Base-by-base conservation (phyloP, 148 eudicot species). In the Rhododendron vialii region DNA sequence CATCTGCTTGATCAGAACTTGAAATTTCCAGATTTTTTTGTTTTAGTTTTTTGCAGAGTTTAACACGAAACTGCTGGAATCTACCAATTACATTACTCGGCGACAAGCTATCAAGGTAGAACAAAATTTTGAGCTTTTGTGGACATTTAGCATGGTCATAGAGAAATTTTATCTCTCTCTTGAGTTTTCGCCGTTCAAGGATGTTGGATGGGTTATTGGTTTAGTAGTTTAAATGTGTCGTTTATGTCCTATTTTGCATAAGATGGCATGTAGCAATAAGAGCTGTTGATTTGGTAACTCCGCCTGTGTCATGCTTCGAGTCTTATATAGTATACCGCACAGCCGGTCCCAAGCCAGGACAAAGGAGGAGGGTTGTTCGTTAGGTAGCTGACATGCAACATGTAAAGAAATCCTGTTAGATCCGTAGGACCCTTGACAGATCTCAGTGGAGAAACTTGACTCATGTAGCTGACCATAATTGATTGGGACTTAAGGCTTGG, bases 91-190 rank as follows among this genome's bases (percentile, higher is more conserved):
- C 83, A 95, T 95, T 59, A 95, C 98, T 81, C 89, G 98, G 87
- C 91, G 98, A 83, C 96, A 94, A 88, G 98, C 95, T 63, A 86
- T 95, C 80, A 95, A 94, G 98, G 98, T 94, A 90, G 65, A 78
- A 36, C 9, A 4, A 61, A 65, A 26, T 81, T 14, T 20, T 77
- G 12, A 22, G 47, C n/a, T 74, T 30, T 33, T n/a, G 50, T 5
- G 9, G 75, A 59, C 36, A 33, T 53, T 35, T 9, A 22, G 77
- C 30, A 85, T 80, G 63, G 9, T 51, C n/a, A 15, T 77, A 59
- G n/a, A n/a, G 86, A 36, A 17, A 55, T 28, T 38, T 20, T 36
- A 35, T 53, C 2, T n/a, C 7, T 84, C 45, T 82, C 28, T 53
- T 17, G 69, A 53, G 33, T 51, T 51, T 81, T 17, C 14, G 5